These are phyloP conservation scores for Aspergillus panamensis DNA, from an alignment of 495 filamentous ascomycete genomes.

Conservation along the genomic window DNA sequence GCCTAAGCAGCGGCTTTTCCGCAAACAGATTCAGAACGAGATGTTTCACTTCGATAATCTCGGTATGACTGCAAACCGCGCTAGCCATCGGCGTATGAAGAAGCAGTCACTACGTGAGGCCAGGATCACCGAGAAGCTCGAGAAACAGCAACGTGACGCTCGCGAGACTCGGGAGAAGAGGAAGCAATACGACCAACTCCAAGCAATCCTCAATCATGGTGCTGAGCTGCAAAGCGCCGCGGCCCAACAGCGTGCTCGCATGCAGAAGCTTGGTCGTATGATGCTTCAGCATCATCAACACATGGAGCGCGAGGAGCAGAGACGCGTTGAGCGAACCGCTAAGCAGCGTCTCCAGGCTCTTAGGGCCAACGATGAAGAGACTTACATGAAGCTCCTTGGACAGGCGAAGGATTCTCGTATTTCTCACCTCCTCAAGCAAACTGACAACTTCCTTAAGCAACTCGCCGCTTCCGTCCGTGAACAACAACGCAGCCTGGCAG, in stretches of 20 bases:
- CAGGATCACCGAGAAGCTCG: slow-evolving; percentile 93
- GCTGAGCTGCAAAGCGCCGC: slow-evolving; percentile 58
- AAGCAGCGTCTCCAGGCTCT: slow-evolving; percentile 99
- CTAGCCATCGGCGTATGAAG: slow-evolving; percentile 88
- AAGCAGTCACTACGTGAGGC: slow-evolving; percentile 95
- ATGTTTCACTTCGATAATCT: slow-evolving; percentile 93
- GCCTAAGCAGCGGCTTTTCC: slow-evolving; percentile 77
- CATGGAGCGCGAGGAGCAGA: slow-evolving; percentile 99
- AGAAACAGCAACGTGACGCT: slow-evolving; percentile 96
- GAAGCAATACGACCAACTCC: slow-evolving; percentile 87
- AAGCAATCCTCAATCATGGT: slow-evolving; percentile 65
- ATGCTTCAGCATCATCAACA: slow-evolving; percentile 87
- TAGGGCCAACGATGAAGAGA: slow-evolving; percentile 98
- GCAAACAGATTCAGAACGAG: slow-evolving; percentile 79
- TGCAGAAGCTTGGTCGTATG: slow-evolving; percentile 79
- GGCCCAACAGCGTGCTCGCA: slow-evolving; percentile 56
- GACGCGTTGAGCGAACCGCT: slow-evolving; percentile 90
- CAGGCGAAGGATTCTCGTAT: slow-evolving; percentile 99
- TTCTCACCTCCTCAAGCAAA: slow-evolving; percentile 91
- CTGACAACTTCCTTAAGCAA: slow-evolving; percentile 93
- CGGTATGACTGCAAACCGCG: slow-evolving; percentile 89
- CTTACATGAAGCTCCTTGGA: slow-evolving; percentile 92
- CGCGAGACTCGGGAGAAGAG: slow-evolving; percentile 92
- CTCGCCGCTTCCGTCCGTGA: slow-evolving; percentile 88
- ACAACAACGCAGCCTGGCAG: slow-evolving; percentile 78